A percentile compares a stretch with the other conserved stretches of the same genome.
These are phyloP conservation scores for Rhizopus sp. DNA, from an alignment of 371 early-diverging fungal genomes.

Conservation along the genomic window DNA sequence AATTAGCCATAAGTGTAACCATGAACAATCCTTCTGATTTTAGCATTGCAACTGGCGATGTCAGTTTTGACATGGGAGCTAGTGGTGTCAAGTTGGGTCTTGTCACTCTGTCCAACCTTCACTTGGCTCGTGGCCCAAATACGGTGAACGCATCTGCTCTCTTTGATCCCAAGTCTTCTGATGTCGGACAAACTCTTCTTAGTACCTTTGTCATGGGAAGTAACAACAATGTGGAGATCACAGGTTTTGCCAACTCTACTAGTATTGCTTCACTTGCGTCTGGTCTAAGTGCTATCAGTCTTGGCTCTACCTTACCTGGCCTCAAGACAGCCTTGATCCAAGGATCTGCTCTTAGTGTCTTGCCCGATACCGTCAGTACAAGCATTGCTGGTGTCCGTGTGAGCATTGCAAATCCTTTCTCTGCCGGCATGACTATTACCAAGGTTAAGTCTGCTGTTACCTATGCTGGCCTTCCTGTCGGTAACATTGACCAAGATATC, in stretches of 20 bases:
- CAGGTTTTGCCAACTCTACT: conserved; percentile 46
- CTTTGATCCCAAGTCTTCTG: conserved; percentile 48
- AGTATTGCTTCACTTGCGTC: conserved; percentile 44
- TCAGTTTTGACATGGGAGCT: conserved; percentile 44
- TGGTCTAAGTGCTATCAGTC: conserved; percentile 45
- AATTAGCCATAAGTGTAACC: conserved; percentile 51
- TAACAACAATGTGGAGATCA: conserved; percentile 46
- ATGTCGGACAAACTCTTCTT: conserved; percentile 50
- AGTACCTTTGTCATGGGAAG: conserved; percentile 56
- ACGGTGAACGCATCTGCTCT: conserved; percentile 41
- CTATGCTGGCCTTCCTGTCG: conserved; percentile 49
- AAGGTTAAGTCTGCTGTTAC: conserved; percentile 48
- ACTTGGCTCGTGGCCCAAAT: conserved; percentile 49
- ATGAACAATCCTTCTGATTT: conserved; percentile 61
- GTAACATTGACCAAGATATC: conserved; percentile 51
- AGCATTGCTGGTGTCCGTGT: conserved; percentile 50
- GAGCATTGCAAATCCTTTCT: conserved; percentile 57
- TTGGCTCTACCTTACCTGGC: conserved; percentile 52
- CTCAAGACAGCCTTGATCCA: conserved; percentile 45
- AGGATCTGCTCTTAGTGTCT: conserved; percentile 44
- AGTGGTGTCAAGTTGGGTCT: conserved; percentile 44
- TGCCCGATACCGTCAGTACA: conserved; percentile 38
- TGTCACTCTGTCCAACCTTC: conserved; percentile 46
- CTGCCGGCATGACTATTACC: conserved; percentile 48
- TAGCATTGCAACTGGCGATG: conserved; percentile 55